Conservation (phyloP, 1,284 basidiomycete species). For the Filobasidium uniguttulatum region DNA sequence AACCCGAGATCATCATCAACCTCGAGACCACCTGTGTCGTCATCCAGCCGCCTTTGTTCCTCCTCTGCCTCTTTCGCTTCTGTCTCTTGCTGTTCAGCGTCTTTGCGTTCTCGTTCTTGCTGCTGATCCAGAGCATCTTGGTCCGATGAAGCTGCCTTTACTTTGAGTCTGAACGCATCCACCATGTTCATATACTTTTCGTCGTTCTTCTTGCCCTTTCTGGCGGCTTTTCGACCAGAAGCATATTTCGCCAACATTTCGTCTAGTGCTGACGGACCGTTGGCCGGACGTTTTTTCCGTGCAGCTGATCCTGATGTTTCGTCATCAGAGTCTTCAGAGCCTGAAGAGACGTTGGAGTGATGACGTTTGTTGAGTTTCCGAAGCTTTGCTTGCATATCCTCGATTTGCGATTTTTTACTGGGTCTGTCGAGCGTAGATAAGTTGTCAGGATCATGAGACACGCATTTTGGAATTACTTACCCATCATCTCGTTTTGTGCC, state of each 20-base stretch:
- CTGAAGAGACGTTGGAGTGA: conserved; percentile 24
- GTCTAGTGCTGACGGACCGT: conserved; percentile 56
- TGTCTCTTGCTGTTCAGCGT: conserved; percentile 24
- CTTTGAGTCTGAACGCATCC: conserved; percentile 56
- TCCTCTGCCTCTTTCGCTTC: conserved; percentile 13
- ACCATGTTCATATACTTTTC: conserved; percentile 61
- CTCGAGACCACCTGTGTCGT: conserved; percentile 51
- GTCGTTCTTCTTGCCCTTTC: conserved; percentile 30
- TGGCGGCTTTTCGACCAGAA: conserved; percentile 45
- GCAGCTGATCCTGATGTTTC: no score
- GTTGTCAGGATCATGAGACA: no score
- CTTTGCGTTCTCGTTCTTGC: conserved; percentile 19
- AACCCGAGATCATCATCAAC: conserved; percentile 70
- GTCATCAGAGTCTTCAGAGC: conserved; percentile 23
- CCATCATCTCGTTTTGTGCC: conserved; percentile 49
- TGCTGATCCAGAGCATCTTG: conserved; percentile 15
- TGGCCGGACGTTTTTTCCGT: conserved; percentile 23
- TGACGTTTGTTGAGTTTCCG: conserved; percentile 46
- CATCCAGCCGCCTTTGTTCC: conserved; percentile 22
- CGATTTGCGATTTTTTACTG: conserved; percentile 68
- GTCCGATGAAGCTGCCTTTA: conserved; percentile 43
- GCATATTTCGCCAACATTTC: conserved; percentile 67
- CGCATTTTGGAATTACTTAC: no score
- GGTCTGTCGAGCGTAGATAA: no score
- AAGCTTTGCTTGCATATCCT: conserved; percentile 74